Evolutionary conservation across 179 eudicot species (phyloP), one percentile per base, ranked within the genome.

Genomic region (Nepenthes alata): DNA sequence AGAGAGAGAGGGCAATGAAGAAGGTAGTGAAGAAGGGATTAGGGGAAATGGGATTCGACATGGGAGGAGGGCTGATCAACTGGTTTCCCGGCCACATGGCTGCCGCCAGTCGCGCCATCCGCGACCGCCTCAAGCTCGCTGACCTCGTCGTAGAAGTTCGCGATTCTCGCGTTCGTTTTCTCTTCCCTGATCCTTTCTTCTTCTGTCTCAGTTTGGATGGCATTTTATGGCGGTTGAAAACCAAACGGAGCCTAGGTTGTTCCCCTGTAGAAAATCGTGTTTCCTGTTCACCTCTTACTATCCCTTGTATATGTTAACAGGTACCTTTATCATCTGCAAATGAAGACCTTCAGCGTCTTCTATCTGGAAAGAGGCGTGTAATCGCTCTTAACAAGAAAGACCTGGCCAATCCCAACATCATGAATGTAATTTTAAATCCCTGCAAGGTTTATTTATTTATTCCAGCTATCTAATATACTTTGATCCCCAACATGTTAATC

Each of bases 71-170:
- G 1, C 58, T 67, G 48, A 75, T 91, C 68, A 91, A 91, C 62
- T 91, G 98, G 98, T 91, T 84, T 62, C 96, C 98, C 0, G 96
- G 98, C 15, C 98, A 89, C 84, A 86, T 91, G 98, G 98, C 98
- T 10, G 82, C 95, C 9, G 96, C 96, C 63, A 84, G 89, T n/a
- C 91, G 95, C 53, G 98, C 96, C 78, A 89, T 91, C 45, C 81
- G 95, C 9, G 68, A 82, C 68, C 96, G 98, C 35, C 96, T 91
- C 77, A 89, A 89, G 75, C 72, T 84, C 70, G 84, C 96, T 52
- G 95, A 91, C 68, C 72, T 91, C 68, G 98, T 91, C 68, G 78
- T 91, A 62, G 98, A 91, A 83, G 93, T 91, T 61, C 96, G 96
- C 59, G 95, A 91, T 44, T 78, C 95, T 68, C 89, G 98, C 3